Evolutionary conservation across 768 basidiomycete genomes (phyloP), one percentile per base, ranked within the genome.

Genomic region (Filobasidium wieringae): DNA sequence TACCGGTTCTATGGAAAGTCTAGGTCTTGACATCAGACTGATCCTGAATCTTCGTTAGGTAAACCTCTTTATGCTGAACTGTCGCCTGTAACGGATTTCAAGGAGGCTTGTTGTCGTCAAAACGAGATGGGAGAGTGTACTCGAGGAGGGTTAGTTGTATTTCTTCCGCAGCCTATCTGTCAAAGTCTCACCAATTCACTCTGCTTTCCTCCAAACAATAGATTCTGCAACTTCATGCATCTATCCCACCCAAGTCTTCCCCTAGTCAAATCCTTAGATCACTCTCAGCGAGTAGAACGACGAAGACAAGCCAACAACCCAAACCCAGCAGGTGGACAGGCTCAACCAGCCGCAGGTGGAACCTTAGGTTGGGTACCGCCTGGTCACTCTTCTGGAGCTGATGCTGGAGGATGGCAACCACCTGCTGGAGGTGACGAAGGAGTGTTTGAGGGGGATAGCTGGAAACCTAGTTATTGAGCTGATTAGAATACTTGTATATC

Each of bases 181-280:
- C 3, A 40, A 15, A 40, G 15, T 15, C 37, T n/a, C n/a, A n/a
- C n/a, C n/a, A n/a, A n/a, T n/a, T n/a, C n/a, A n/a, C 17, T 40
- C 22, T 40, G 14, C 14, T 47, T 47, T 4, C 15, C 14, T 22
- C 43, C 11, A 19, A 22, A 47, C 27, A 24, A 26, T 30, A 91
- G 91, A 2, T 96, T 95, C 77, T 97, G 93, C 76, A 97, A 99
- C 74, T 99, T 99, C 71, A 95, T 96, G 89, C 92, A 96, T 76
- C 78, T 96, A 32, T 84, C 88, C 14, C 79, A 89, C 22, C 87
- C 92, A 4, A 87, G 89, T 30, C 83, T 85, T 69, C 83, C 88
- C 11, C 80, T 95, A 12, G 86, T 88, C 2, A 81, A 80, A 41
- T 82, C 85, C 7, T 77, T 96, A 54, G 81, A 83, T 17, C 83